These are phyloP conservation scores for Globisporangium barbulae DNA, from an alignment of 352 stramenopile species.

Conservation along the genomic window DNA sequence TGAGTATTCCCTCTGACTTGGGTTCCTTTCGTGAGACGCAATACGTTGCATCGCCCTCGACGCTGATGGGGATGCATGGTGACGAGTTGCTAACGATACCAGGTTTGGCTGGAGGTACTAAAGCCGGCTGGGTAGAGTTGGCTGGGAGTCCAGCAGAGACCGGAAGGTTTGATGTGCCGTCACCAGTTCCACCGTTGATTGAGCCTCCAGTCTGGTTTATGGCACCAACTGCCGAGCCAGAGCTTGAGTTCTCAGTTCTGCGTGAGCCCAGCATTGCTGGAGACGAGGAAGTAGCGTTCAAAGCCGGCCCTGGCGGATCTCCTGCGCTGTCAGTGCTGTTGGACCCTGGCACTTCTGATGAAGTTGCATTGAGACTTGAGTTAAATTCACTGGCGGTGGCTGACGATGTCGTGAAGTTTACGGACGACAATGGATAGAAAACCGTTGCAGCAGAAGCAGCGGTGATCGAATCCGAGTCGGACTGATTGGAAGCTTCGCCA, in stretches of 20 bases:
- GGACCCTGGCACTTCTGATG: too few species aligned
- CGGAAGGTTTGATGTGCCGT: background rate
- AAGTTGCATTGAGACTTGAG: background rate
- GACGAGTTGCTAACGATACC: background rate
- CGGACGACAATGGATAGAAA: background rate
- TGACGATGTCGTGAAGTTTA: background rate
- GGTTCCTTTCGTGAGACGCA: background rate
- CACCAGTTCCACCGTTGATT: background rate
- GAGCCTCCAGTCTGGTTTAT: background rate
- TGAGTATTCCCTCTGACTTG: background rate
- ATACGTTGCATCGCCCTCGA: slow-evolving; percentile 2
- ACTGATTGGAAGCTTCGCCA: background rate
- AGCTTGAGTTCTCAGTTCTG: background rate
- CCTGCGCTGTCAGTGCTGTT: background rate
- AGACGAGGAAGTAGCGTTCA: background rate
- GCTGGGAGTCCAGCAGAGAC: background rate
- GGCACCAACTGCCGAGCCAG: background rate
- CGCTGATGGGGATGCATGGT: background rate
- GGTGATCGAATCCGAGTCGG: background rate
- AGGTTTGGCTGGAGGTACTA: background rate
- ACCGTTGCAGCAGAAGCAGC: background rate
- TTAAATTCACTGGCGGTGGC: background rate
- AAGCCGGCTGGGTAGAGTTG: background rate
- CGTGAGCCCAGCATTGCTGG: background rate
- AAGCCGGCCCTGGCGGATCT: background rate